These are phyloP conservation scores for Boletales sp. DNA, from an alignment of 768 basidiomycete genomes.

Conservation along the genomic window DNA sequence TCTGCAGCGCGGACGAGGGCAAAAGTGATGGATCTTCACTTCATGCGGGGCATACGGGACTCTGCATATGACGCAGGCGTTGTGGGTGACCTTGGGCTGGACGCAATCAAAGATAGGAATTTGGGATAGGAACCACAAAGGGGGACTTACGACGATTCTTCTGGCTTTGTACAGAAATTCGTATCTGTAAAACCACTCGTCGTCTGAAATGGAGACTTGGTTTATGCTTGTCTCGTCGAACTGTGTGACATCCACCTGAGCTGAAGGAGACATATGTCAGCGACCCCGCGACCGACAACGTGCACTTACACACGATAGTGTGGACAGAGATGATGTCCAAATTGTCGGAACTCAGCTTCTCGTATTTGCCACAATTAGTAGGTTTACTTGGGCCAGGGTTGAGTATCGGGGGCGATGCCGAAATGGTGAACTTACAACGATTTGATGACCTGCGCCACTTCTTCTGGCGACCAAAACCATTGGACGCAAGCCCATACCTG, in stretches of 20 bases:
- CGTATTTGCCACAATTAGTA: constrained; percentile 40
- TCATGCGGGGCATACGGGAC: constrained; percentile 45
- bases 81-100: constrained; percentile 40
- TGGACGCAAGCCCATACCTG: constrained; percentile 54
- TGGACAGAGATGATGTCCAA: constrained; percentile 44
- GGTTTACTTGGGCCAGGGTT: constrained; percentile 33
- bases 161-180: constrained; percentile 33
- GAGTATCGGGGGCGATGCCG: neutral
- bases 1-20: constrained; percentile 48
- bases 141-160: constrained; percentile 34
- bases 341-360: constrained; percentile 49
- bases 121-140: neutral
- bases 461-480: constrained; percentile 55
- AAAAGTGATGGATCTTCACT: constrained; percentile 48
- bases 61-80: constrained; percentile 42
- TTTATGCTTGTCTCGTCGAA: constrained; percentile 39
- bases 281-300: neutral
- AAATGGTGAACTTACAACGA: constrained; percentile 42
- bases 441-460: constrained; percentile 41
- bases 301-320: constrained; percentile 38
- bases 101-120: neutral
- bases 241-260: constrained; percentile 27
- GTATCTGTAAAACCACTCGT: constrained; percentile 49
- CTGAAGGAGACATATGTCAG: constrained; percentile 22
- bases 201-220: constrained; percentile 37